Evolutionary conservation across 2,329 filamentous ascomycete genomes (phyloP).

Genomic region (Cladosporium halotolerans): DNA sequence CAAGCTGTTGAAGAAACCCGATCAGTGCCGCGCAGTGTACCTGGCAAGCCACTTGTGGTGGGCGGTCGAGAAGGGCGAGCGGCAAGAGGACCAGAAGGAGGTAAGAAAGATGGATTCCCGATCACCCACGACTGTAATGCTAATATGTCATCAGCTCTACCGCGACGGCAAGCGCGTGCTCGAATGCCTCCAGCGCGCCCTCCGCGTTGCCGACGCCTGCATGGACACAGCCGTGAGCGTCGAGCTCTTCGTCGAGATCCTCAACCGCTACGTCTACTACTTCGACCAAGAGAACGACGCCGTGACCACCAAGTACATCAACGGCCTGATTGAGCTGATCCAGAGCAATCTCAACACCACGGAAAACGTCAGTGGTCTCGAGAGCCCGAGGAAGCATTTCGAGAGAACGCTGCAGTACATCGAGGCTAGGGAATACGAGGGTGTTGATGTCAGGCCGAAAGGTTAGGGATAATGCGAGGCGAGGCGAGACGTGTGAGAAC

Average conservation of each 20-base stretch:
- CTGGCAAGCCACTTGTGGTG: conserved; percentile 97
- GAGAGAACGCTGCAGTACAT: conserved; percentile 93
- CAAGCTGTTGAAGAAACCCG: conserved; percentile 93
- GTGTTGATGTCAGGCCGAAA: conserved; percentile 66
- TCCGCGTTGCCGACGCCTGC: conserved; percentile 94
- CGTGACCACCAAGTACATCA: conserved; percentile 95
- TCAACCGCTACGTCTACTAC: conserved; percentile 98
- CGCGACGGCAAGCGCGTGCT: conserved; percentile 95
- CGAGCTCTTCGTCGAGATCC: conserved; percentile 95
- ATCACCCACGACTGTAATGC: conserved; percentile 10
- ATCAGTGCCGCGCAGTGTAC: conserved; percentile 95
- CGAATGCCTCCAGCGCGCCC: conserved; percentile 88
- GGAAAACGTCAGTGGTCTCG: conserved; percentile 73
- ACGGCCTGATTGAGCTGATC: conserved; percentile 95
- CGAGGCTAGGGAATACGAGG: conserved; percentile 83
- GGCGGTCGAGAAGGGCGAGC: conserved; percentile 80
- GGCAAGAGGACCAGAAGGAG: conserved; percentile 48
- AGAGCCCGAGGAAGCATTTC: conserved; percentile 90
- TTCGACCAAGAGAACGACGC: conserved; percentile 99
- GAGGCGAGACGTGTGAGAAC: background rate
- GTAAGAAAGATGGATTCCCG: too few relatives aligned
- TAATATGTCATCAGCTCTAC: conserved; percentile 60
- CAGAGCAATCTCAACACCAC: conserved; percentile 81
- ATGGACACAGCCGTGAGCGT: conserved; percentile 98
- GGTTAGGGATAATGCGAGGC: conserved; percentile 4